These are phyloP conservation scores for Scheffersomyces coipomensis DNA, from an alignment of 805 yeast genomes.

Conservation along the genomic window DNA sequence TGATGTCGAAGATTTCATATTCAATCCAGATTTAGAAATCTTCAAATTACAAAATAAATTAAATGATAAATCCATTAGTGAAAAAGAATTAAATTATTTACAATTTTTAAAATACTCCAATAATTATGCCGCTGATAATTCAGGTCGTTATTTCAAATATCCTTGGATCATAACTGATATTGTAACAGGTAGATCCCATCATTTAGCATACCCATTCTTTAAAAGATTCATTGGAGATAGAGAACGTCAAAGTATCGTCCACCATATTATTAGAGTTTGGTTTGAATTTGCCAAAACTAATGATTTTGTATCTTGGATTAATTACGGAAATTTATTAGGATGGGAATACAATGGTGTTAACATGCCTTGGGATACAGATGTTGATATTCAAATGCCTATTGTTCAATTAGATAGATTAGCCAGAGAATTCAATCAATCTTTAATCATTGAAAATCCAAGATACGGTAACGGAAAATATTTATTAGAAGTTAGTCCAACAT, in stretches of 20 bases:
- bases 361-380: conserved; percentile 33
- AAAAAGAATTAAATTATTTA: conserved; percentile 21
- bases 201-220: conserved; percentile 36
- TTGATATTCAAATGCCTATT: conserved; percentile 28
- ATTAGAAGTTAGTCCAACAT: conserved; percentile 24
- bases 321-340: conserved; percentile 27
- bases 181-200: conserved; percentile 31
- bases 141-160: conserved; percentile 36
- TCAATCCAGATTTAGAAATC: conserved; percentile 28
- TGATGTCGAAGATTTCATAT: conserved; percentile 24
- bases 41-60: conserved; percentile 18
- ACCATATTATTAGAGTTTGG: conserved; percentile 37
- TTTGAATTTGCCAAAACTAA: conserved; percentile 33
- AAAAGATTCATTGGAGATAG: conserved; percentile 30
- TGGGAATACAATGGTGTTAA: conserved; percentile 31
- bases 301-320: conserved; percentile 26
- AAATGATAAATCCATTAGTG: conserved; percentile 9
- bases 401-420: conserved; percentile 21
- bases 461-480: conserved; percentile 27
- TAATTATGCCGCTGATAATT: conserved; percentile 14
- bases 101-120: conserved; percentile 28
- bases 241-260: conserved; percentile 36
- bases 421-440: conserved; percentile 19
- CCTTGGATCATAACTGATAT: conserved; percentile 40
- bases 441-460: conserved; percentile 27